Evolutionary conservation across 2,329 filamentous ascomycete species (phyloP).

Genomic region (Fusarium sororula): DNA sequence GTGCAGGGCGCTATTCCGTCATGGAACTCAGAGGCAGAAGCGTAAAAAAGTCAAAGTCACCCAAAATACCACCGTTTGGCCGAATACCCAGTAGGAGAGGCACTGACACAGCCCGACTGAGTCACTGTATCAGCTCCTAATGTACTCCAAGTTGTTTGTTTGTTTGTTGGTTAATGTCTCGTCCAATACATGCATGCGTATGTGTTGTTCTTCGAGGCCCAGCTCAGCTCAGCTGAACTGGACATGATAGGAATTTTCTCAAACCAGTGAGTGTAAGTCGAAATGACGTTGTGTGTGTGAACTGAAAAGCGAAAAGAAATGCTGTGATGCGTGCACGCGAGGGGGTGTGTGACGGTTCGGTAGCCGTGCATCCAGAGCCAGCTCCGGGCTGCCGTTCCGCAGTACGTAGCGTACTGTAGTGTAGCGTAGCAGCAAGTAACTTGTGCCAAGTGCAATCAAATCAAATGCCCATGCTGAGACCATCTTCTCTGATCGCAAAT

Average conservation of each 20-base stretch:
- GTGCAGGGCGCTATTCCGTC: constrained; percentile 43
- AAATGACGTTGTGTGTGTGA: constrained; percentile 20
- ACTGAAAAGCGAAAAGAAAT: background rate
- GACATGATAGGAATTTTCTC: constrained; percentile 4
- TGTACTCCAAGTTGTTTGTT: background rate
- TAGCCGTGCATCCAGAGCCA: constrained; percentile 39
- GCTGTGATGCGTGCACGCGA: constrained; percentile 26
- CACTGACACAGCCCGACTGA: constrained; percentile 11
- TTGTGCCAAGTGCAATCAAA: constrained; percentile 37
- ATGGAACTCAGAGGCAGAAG: constrained; percentile 23
- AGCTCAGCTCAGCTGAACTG: constrained; percentile 10
- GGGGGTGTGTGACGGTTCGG: constrained; percentile 28
- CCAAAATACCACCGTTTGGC: constrained; percentile 36
- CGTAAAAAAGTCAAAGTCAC: constrained; percentile 35
- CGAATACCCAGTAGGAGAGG: constrained; percentile 14
- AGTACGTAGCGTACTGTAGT: background rate
- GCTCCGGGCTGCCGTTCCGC: constrained; percentile 36
- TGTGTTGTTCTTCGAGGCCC: constrained; percentile 25
- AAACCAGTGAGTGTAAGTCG: constrained; percentile 20
- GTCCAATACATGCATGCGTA: background rate
- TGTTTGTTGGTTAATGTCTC: background rate
- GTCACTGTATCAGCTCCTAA: constrained; percentile 9
- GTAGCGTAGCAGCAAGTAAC: background rate
- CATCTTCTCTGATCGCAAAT: constrained; percentile 23
- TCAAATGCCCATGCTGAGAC: constrained; percentile 27